Base-by-base conservation (phyloP, 2,329 filamentous ascomycete species). In the Lizonia empirigonia region DNA sequence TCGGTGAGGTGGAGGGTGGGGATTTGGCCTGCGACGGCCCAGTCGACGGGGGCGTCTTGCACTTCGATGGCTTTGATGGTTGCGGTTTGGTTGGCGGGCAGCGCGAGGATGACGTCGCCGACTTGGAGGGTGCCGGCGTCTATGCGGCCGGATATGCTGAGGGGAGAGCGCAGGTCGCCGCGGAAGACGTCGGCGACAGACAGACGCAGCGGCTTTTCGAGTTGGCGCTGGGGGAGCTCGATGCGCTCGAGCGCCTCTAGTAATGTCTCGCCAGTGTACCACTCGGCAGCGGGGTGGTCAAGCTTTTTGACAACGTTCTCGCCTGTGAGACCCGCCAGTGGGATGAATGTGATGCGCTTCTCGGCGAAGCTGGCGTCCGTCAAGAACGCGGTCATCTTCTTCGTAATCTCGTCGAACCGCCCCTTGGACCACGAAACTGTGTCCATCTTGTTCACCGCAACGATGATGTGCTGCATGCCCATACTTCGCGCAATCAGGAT, bases 391-490 rank as follows among this genome's bases (percentile, higher is more conserved):
- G 84, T 85, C 58, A 96, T 86, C 64, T 96, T 90, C 55, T 91
- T 84, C 34, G 84, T 82, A 49, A 99, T 97, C 64, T 96, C 89
- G 19, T 90, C 82, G 62, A 95, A 99, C 2, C 91, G 84, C 4
- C 85, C 86, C 70, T 90, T 79, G 2, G 87, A 89, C 95, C 95
- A 99, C 5, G 80, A 77, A 6, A 93, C 86, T 13, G 86, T 87
- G 70, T 99, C 94, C 64, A 99, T 87, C 73, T 99, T 99, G 77
- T 99, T 99, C 55, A 99, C 85, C 1, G 90, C 92, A 22, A 99
- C 88, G 33, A 99, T 87, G 13, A 99, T 81, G 20, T 88, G 84
- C 55, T 93, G 88, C 2, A 99, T 88, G 0, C 94, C 94, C 77
- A 97, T 89, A 63, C 92, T 97, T 53, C 93, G 84, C 5, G 96